Percentiles rank a stretch among this genome's conserved stretches.
These are phyloP conservation scores for Dryas octopetala DNA, from an alignment of 306 rosid genomes.

Conservation along the genomic window DNA sequence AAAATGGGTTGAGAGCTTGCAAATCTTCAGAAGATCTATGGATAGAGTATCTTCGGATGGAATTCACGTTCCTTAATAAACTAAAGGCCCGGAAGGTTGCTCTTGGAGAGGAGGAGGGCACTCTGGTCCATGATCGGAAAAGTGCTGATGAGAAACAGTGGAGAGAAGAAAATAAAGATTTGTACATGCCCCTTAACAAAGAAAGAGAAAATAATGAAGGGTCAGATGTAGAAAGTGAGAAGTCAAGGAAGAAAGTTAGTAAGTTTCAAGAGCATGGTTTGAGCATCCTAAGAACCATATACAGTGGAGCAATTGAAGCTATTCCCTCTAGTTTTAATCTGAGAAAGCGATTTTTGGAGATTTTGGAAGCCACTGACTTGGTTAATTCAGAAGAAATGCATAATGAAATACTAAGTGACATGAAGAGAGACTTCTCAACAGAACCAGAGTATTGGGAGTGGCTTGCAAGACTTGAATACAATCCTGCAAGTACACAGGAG, in stretches of 20 bases:
- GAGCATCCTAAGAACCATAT: conserved; percentile 55
- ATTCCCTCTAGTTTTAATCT: conserved; percentile 67
- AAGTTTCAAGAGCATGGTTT: conserved; percentile 60
- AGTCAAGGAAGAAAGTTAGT: conserved; percentile 38
- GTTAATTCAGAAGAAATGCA: conserved; percentile 61
- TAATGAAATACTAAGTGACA: conserved; percentile 56
- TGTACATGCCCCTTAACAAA: conserved; percentile 63
- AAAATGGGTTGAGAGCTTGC: conserved; percentile 78
- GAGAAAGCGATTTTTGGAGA: conserved; percentile 73
- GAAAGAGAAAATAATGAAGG: conserved; percentile 35
- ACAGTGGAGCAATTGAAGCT: conserved; percentile 65
- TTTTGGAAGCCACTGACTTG: conserved; percentile 71
- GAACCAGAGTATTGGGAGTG: conserved; percentile 87
- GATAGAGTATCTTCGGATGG: conserved; percentile 96
- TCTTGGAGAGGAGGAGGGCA: conserved; percentile 82
- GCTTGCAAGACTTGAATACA: conserved; percentile 69
- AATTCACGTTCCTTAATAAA: conserved; percentile 81
- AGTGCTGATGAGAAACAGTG: conserved; percentile 61
- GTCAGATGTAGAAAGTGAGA: conserved; percentile 32
- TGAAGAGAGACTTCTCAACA: conserved; percentile 67
- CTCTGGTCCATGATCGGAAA: conserved; percentile 43
- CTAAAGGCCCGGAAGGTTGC: conserved; percentile 90
- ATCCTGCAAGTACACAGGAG: conserved; percentile 36
- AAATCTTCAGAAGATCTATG: conserved; percentile 80
- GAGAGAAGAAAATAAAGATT: conserved; percentile 76